Percentiles rank a stretch among this genome's conserved stretches.
These are phyloP conservation scores for Rhinocladiella similis DNA, from an alignment of 2,329 filamentous ascomycete genomes.

Conservation along the genomic window DNA sequence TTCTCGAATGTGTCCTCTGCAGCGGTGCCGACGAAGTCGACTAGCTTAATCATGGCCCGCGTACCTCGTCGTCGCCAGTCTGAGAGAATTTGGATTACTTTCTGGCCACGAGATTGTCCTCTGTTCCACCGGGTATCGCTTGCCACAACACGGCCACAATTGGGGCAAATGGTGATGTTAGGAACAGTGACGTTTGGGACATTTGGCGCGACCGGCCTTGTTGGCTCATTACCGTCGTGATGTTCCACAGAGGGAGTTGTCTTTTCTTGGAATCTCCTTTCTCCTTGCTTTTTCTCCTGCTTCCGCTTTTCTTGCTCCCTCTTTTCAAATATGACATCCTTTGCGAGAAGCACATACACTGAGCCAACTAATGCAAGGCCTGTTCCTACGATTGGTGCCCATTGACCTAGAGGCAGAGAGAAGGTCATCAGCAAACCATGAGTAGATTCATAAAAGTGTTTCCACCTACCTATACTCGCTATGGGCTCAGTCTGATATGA, in stretches of 20 bases:
- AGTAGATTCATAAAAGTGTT: not conserved
- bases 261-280: not conserved
- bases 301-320: not conserved
- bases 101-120: not conserved
- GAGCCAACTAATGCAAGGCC: conserved; percentile 60
- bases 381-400: conserved; percentile 51
- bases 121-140: not conserved
- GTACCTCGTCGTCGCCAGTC: conserved; percentile 1
- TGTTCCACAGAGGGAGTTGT: not conserved
- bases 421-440: conserved; percentile 7
- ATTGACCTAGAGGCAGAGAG: conserved; percentile 32
- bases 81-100: not conserved
- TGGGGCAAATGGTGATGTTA: not conserved
- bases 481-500: conserved; percentile 63
- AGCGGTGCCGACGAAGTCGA: conserved; percentile 2
- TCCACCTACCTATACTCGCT: conserved; percentile 55
- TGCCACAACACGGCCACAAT: not conserved
- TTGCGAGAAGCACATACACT: conserved; percentile 52
- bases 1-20: not conserved
- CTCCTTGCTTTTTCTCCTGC: not conserved
- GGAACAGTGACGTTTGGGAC: not conserved
- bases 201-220: not conserved
- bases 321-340: not conserved
- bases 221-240: not conserved
- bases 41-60: conserved; percentile 1